Percentiles rank a stretch among this genome's conserved stretches.
Conservation (phyloP, 2,329 filamentous ascomycete species). For the Periglandula ipomoeae region DNA sequence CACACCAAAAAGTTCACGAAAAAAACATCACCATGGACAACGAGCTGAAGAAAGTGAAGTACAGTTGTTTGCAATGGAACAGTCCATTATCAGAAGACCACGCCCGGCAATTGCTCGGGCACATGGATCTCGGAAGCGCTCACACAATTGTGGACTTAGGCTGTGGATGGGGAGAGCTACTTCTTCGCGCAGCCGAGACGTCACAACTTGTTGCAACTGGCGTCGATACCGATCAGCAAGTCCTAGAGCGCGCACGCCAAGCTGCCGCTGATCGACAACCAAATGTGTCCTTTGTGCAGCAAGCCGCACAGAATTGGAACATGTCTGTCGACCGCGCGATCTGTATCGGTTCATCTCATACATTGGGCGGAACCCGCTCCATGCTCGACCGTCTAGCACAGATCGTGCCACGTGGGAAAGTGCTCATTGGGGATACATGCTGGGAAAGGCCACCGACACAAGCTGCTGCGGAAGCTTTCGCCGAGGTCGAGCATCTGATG, state of each 20-base stretch:
- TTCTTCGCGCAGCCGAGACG: conserved; percentile 5
- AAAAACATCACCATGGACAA: background rate
- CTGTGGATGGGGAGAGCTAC: conserved; percentile 13
- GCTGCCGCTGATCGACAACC: background rate
- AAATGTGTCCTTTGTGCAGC: conserved; percentile 3
- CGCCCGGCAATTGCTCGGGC: background rate
- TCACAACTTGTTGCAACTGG: conserved; percentile 1
- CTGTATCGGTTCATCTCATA: conserved; percentile 12
- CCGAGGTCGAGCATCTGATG: conserved; percentile 2
- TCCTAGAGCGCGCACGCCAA: conserved; percentile 4
- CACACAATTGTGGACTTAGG: conserved; percentile 10
- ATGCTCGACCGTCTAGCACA: conserved; percentile 8
- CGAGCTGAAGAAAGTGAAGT: background rate
- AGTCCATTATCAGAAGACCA: background rate
- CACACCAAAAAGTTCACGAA: background rate
- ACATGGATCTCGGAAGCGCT: background rate
- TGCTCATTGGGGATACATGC: conserved; percentile 11
- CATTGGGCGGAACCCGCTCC: conserved; percentile 7
- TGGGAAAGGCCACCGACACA: conserved; percentile 8
- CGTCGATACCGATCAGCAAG: conserved; percentile 8
- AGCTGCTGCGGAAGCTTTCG: conserved; percentile 3
- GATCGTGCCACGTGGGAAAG: conserved; percentile 7
- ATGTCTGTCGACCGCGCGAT: conserved; percentile 6
- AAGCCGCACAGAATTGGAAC: background rate
- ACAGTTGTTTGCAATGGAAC: background rate